Base-by-base conservation (phyloP, 2,329 filamentous ascomycete genomes). In the Colletotrichum karsti region DNA sequence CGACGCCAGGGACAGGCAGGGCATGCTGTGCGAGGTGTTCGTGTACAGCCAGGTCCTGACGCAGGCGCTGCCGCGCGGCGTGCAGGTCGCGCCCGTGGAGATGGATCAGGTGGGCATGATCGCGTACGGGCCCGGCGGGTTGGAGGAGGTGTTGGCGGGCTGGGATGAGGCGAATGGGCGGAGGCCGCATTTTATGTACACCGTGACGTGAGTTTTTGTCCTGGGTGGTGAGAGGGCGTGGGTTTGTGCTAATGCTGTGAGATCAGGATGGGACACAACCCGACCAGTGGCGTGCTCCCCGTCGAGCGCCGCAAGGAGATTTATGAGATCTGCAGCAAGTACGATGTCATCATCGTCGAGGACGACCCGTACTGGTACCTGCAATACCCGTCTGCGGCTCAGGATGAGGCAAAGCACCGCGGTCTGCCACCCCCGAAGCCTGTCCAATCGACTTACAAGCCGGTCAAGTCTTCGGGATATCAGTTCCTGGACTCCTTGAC, bases 351-450 rank as follows among this genome's bases (percentile, higher is more conserved):
- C 74, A 97, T 98, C 71, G 82, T 97, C 69, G 95, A 98, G 79
- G 95, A 98, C 74, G 95, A 98, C 70, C 95, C 95, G 6, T 98
- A 98, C 82, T 98, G 94, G 93, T 95, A 96, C 78, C 85, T 98
- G 8, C 95, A 98, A 77, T 98, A 89, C 79, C 93, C 94, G 0
- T 92, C 92, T 1, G 91, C 92, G 0, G 87, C 83, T 59, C 51
- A 76, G 26, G 79, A 80, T 53, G 82, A 88, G 75, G 83, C 87
- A 73, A 83, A 85, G 74, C 83, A 85, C 18, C 79, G 84, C 41
- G 77, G 77, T 58, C 72, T 77, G 4, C 79, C 74, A 50, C 73
- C 72, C 1, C 44, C 53, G 51, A 73, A 65, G 68, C 61, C 73
- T 72, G 71, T 70, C 63, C 61, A 3, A 22, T 30, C 72, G 71